Conservation (phyloP, 768 basidiomycete genomes). For the Vararia minispora region DNA sequence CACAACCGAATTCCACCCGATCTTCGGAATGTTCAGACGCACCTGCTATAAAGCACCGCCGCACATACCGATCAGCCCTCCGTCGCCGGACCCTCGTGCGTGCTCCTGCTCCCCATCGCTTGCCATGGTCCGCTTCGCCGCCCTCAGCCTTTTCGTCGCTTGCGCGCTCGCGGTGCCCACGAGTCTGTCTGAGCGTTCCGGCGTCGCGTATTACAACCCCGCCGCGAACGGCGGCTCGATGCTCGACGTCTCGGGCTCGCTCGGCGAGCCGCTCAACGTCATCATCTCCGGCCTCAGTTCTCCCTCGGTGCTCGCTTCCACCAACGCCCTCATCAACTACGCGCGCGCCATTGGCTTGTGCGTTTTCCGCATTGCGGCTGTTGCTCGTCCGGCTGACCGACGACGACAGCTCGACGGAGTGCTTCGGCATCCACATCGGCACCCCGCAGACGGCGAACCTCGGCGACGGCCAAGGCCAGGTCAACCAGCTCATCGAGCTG, state of each 20-base stretch:
- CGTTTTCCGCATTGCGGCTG: slow-evolving; percentile 15
- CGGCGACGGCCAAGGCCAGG: slow-evolving; percentile 32
- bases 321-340: slow-evolving; percentile 42
- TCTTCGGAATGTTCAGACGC: no score
- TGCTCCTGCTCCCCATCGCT: no score
- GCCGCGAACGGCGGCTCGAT: slow-evolving; percentile 28
- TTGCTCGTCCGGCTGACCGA: slow-evolving; percentile 14
- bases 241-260: slow-evolving; percentile 26
- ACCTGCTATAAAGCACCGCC: no score
- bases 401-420: slow-evolving; percentile 18
- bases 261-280: slow-evolving; percentile 39
- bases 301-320: slow-evolving; percentile 39
- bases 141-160: no score
- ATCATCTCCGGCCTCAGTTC: slow-evolving; percentile 60
- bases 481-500: slow-evolving; percentile 30
- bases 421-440: slow-evolving; percentile 21
- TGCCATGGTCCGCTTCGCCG: no score
- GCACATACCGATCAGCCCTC: no score
- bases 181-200: no score
- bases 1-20: no score
- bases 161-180: no score
- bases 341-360: slow-evolving; percentile 56
- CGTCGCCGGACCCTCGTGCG: no score
- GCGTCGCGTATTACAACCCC: slow-evolving; percentile 26
- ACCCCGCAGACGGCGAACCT: slow-evolving; percentile 27